Conservation (phyloP, 495 filamentous ascomycete genomes). For the Xeromyces bisporus region DNA sequence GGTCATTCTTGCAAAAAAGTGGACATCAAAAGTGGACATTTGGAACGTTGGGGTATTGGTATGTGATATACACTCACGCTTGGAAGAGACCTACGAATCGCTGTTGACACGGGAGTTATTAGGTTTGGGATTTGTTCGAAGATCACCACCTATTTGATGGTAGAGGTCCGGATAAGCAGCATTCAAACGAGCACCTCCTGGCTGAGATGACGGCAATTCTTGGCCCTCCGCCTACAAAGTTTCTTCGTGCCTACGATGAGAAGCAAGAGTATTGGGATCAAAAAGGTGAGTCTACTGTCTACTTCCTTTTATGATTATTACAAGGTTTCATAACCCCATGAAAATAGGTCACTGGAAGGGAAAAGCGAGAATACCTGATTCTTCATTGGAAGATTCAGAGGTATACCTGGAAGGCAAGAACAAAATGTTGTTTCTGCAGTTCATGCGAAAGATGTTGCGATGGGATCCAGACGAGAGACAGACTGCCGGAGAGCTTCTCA, state of each 20-base stretch:
- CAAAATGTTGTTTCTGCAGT: slow-evolving; percentile 13
- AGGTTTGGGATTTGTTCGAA: slow-evolving; percentile 20
- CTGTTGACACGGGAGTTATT: not conserved
- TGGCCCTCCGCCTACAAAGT: slow-evolving; percentile 13
- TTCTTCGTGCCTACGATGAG: slow-evolving; percentile 5
- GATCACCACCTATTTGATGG: slow-evolving; percentile 3
- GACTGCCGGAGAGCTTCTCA: slow-evolving; percentile 15
- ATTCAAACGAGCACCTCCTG: slow-evolving; percentile 10
- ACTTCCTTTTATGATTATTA: not conserved
- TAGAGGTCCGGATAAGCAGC: not conserved
- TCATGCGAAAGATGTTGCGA: slow-evolving; percentile 17
- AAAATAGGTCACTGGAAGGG: slow-evolving; percentile 9
- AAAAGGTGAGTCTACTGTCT: slow-evolving; percentile 4
- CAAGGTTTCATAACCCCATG: not conserved
- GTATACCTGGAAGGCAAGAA: slow-evolving; percentile 12
- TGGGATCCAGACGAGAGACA: slow-evolving; percentile 19
- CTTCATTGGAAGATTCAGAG: slow-evolving; percentile 7
- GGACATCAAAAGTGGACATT: slow-evolving; percentile 21
- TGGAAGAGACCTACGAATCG: too few relatives aligned
- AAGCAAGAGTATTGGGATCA: slow-evolving; percentile 8
- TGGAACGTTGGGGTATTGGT: slow-evolving; percentile 29
- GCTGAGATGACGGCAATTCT: slow-evolving; percentile 17
- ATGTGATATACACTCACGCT: too few relatives aligned
- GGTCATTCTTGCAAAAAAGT: slow-evolving; percentile 18
- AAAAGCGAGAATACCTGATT: slow-evolving; percentile 6